Base-by-base conservation (phyloP, 345 rosid genomes). In the Erodium maritimum region DNA sequence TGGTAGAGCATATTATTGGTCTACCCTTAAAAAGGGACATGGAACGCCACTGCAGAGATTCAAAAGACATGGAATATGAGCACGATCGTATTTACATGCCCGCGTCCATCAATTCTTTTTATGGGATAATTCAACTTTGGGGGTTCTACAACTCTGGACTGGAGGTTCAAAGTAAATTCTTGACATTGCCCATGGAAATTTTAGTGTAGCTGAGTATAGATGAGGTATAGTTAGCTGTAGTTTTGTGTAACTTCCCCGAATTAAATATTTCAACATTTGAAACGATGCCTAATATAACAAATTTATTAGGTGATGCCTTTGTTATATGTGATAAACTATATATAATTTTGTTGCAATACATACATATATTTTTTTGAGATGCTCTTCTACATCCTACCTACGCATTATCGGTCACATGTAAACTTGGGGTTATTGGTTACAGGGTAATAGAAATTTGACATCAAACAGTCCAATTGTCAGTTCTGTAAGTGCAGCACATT, bases 371-470 rank as follows among this genome's bases (percentile, higher is more conserved):
- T 42, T 42, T 12, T 10, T 12, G 14, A 16, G 16, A 42, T 42
- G 12, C 17, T 14, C 22, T 23, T 24, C 60, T 66, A 52, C 21
- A 34, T 66, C 54, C 46, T 53, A 63, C 11, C 25, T 48, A 22
- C 54, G 2, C 23, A 21, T 21, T 11, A 21, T 58, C 13, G 57
- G 56, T 68, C 4, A 23, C 58, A 17, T 7, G 67, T 11, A 34
- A 60, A 55, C 45, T 52, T 58, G 62, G 56, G 57, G 61, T 5
- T 21, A 64, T 66, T 65, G 57, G 65, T 71, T 80, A 54, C 95
- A 93, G 96, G 96, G 89, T 52, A 74, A 77, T 66, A 85, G 85
- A 83, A 95, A 86, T 69, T 79, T 91, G 78, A 82, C 94, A 42
- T 78, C 86, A 61, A 72, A 79, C 69, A 86, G 95, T 80, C 80